Evolutionary conservation across 1,284 basidiomycete genomes (phyloP).

Genomic region (Cystobasidium slooffiae): DNA sequence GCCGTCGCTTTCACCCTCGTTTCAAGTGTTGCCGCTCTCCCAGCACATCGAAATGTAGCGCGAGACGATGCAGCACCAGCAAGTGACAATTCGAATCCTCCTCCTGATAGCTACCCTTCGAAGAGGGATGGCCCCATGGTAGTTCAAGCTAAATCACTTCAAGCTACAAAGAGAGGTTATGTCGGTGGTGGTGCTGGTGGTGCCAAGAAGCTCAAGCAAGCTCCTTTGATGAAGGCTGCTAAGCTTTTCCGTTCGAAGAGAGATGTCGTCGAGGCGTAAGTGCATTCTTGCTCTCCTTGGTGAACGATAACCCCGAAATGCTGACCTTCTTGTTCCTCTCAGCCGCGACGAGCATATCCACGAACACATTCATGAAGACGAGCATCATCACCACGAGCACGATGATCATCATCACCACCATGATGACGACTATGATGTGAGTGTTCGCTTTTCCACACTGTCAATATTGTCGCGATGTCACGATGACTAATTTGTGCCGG

Average conservation of each 20-base stretch:
- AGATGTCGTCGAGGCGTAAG: conserved; percentile 19
- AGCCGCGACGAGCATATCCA: conserved; percentile 19
- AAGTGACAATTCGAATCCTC: not conserved
- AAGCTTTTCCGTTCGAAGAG: conserved; percentile 30
- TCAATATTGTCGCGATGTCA: not conserved
- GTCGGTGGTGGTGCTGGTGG: conserved; percentile 15
- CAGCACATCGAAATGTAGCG: not conserved
- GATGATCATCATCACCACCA: conserved; percentile 4
- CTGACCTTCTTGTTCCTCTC: not conserved
- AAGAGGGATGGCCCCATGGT: conserved; percentile 24
- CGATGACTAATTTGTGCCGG: not conserved
- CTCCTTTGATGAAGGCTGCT: conserved; percentile 32
- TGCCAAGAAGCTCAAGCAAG: conserved; percentile 23
- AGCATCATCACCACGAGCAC: not conserved
- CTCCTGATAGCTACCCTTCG: not conserved
- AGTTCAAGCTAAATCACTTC: conserved; percentile 28
- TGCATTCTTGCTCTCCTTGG: not conserved
- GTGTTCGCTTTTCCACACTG: not conserved
- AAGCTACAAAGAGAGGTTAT: conserved; percentile 24
- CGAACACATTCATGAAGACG: conserved; percentile 30
- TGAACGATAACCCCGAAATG: not conserved
- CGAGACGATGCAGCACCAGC: not conserved
- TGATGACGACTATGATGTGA: conserved; percentile 33
- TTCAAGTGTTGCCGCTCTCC: conserved; percentile 19
- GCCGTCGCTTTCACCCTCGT: conserved; percentile 13